These are phyloP conservation scores for Halocafeteria seosinensis DNA, from an alignment of 108 stramenopile species.

Conservation along the genomic window DNA sequence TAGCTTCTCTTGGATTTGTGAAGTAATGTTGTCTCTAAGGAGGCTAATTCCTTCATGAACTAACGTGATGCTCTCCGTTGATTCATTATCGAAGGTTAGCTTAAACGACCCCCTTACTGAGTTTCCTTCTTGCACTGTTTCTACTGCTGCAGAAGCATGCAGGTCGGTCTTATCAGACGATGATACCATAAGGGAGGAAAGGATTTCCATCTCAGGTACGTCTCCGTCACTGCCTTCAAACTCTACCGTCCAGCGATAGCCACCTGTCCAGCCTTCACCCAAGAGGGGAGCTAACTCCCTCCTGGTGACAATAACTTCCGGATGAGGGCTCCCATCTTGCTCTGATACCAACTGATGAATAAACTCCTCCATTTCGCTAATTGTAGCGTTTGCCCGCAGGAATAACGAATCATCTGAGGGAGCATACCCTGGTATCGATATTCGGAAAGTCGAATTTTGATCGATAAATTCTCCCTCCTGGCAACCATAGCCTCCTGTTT, in stretches of 20 bases:
- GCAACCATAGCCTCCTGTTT: too few species aligned
- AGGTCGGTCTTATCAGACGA: too few species aligned
- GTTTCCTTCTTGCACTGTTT: slow-evolving; percentile 46
- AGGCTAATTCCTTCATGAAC: background rate
- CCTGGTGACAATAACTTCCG: background rate
- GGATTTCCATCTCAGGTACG: slow-evolving; percentile 38
- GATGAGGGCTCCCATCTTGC: background rate
- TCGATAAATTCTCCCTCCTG: background rate
- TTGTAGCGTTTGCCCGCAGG: background rate
- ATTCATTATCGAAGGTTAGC: too few species aligned
- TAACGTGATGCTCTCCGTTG: too few species aligned
- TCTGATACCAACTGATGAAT: background rate
- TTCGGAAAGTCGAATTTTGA: background rate
- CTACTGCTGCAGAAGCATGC: slow-evolving; percentile 8
- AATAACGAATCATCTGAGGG: too few species aligned
- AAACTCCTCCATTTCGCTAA: background rate
- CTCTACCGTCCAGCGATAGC: slow-evolving; percentile 56
- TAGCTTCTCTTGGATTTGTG: slow-evolving; percentile 2
- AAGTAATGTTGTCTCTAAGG: background rate
- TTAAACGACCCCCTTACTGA: slow-evolving; percentile 49
- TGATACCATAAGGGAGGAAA: too few species aligned
- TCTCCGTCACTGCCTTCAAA: slow-evolving; percentile 46
- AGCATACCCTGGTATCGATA: background rate
- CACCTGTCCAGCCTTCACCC: slow-evolving; percentile 48
- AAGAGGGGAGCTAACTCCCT: background rate